Evolutionary conservation across 2,329 filamentous ascomycete genomes (phyloP).

Genomic region (Rhynchosporium agropyri): DNA sequence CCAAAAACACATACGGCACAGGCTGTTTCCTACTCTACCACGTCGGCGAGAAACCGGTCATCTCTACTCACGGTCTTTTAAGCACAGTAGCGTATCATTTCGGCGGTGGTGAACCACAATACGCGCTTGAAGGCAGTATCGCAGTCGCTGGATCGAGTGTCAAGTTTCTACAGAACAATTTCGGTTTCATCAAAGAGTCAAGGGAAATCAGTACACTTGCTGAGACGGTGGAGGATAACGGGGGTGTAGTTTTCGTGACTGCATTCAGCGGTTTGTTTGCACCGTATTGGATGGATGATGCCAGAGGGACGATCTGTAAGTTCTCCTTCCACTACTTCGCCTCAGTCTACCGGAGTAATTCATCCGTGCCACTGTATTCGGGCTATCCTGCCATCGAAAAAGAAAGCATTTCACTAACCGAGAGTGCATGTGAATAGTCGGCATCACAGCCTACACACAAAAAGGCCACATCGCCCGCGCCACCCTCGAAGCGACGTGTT

Average conservation of each 20-base stretch:
- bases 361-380: too few species aligned
- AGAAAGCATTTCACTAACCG: background rate
- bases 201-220: conserved; percentile 67
- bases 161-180: conserved; percentile 69
- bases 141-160: conserved; percentile 77
- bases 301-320: conserved; percentile 68
- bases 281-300: conserved; percentile 77
- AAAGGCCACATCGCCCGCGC: conserved; percentile 73
- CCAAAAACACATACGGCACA: conserved; percentile 86
- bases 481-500: conserved; percentile 72
- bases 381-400: too few species aligned
- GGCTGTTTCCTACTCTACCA: conserved; percentile 86
- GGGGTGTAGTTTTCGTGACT: conserved; percentile 70
- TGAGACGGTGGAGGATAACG: conserved; percentile 65
- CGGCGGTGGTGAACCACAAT: conserved; percentile 67
- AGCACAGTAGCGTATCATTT: conserved; percentile 80
- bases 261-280: conserved; percentile 75
- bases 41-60: conserved; percentile 76
- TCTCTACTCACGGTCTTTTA: conserved; percentile 75
- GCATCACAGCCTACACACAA: conserved; percentile 70
- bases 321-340: background rate
- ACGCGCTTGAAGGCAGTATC: conserved; percentile 77
- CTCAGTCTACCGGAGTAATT: too few species aligned
- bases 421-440: conserved; percentile 47
- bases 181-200: conserved; percentile 63